phyloP scores from a whole-genome alignment of 495 filamentous ascomycete species.

The Penicillium riverlandense region DNA sequence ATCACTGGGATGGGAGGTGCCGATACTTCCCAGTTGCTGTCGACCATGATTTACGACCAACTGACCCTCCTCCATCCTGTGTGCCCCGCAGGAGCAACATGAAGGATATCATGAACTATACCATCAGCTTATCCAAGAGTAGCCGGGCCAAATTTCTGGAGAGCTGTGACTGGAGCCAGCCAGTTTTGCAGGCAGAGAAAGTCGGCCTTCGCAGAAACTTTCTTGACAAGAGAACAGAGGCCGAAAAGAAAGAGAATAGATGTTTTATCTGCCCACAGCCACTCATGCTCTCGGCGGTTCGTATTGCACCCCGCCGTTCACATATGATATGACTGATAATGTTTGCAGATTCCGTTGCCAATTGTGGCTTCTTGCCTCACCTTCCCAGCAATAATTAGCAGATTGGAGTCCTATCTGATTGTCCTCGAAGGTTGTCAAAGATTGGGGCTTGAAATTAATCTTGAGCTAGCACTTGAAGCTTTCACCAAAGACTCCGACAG shows the following conservation, averaged over 20 bases:
- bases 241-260: slow-evolving; percentile 38
- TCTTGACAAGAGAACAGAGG: slow-evolving; percentile 54
- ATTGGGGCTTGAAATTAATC: slow-evolving; percentile 51
- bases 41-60: slow-evolving; percentile 34
- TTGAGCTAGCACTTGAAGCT: slow-evolving; percentile 75
- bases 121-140: slow-evolving; percentile 50
- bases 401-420: slow-evolving; percentile 76
- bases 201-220: slow-evolving; percentile 74
- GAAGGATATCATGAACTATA: slow-evolving; percentile 60
- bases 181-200: slow-evolving; percentile 68
- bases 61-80: slow-evolving; percentile 46
- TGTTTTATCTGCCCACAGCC: slow-evolving; percentile 51
- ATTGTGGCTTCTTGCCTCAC: slow-evolving; percentile 59
- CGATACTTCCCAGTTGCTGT: slow-evolving; percentile 39
- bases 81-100: slow-evolving; percentile 44
- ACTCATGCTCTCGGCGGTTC: slow-evolving; percentile 68
- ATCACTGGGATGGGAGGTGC: slow-evolving; percentile 61
- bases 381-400: slow-evolving; percentile 78
- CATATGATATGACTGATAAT: too few relatives aligned
- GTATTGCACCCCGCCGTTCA: slow-evolving; percentile 13
- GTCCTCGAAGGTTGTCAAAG: slow-evolving; percentile 63
- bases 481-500: slow-evolving; percentile 95
- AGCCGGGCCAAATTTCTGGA: slow-evolving; percentile 33
- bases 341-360: slow-evolving; percentile 51
- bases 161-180: slow-evolving; percentile 54